These are phyloP conservation scores for Actinomucor elegans DNA, from an alignment of 371 early-diverging fungal genomes.

Conservation along the genomic window DNA sequence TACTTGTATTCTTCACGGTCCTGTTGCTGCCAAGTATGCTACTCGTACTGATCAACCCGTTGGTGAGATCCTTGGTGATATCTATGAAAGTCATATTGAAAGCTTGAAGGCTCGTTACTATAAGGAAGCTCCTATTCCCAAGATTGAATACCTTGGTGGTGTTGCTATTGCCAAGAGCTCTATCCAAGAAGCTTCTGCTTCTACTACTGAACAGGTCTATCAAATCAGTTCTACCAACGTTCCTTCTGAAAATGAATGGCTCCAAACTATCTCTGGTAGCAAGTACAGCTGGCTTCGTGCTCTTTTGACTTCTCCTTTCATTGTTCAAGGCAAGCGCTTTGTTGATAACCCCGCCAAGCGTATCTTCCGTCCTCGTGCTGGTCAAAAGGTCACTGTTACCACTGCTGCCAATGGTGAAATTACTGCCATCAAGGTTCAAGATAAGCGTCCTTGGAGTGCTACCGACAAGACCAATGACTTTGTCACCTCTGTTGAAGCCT, in stretches of 20 bases:
- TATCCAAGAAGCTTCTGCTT: slow-evolving; percentile 21
- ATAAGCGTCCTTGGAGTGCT: slow-evolving; percentile 63
- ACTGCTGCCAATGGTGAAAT: slow-evolving; percentile 44
- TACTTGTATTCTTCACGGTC: slow-evolving; percentile 95
- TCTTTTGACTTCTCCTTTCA: slow-evolving; percentile 75
- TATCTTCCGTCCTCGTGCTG: slow-evolving; percentile 80
- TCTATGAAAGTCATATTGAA: slow-evolving; percentile 82
- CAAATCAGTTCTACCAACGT: slow-evolving; percentile 53
- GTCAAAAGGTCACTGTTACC: slow-evolving; percentile 75
- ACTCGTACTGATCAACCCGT: slow-evolving; percentile 85
- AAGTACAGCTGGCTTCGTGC: slow-evolving; percentile 86
- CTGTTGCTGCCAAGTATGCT: slow-evolving; percentile 84
- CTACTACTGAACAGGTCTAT: slow-evolving; percentile 50
- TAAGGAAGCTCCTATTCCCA: slow-evolving; percentile 68
- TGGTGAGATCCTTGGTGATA: slow-evolving; percentile 85
- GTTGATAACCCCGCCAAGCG: slow-evolving; percentile 78
- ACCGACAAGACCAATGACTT: slow-evolving; percentile 56
- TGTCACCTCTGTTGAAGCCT: slow-evolving; percentile 63
- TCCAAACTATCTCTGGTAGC: slow-evolving; percentile 74
- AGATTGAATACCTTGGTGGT: slow-evolving; percentile 84
- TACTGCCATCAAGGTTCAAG: slow-evolving; percentile 59
- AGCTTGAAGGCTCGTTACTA: slow-evolving; percentile 81
- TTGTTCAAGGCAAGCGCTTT: slow-evolving; percentile 80
- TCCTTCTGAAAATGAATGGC: slow-evolving; percentile 76
- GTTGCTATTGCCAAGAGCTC: slow-evolving; percentile 30